Percentiles rank a stretch among this genome's conserved stretches.
Conservation (phyloP, 176 grass and related monocot genomes). For the Otatea glauca region DNA sequence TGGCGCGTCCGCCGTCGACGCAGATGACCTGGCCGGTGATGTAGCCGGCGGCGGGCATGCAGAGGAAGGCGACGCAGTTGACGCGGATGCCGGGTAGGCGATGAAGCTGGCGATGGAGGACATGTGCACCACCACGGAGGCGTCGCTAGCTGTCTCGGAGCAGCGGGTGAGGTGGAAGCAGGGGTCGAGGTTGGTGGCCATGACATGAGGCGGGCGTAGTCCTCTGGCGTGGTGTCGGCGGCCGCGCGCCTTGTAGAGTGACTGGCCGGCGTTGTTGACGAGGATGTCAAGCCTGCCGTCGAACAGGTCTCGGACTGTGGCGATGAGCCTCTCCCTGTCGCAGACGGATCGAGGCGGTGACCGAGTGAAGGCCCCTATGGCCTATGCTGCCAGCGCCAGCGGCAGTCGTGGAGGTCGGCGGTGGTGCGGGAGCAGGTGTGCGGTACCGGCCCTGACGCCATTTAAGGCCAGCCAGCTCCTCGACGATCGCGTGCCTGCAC, state of each 20-base stretch:
- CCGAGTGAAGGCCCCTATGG: neutral
- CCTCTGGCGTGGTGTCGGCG: neutral
- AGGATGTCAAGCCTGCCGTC: constrained; percentile 45
- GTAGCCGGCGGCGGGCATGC: constrained; percentile 51
- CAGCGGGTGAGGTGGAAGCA: constrained; percentile 57
- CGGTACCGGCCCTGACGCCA: constrained; percentile 54
- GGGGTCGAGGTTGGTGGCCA: constrained; percentile 51
- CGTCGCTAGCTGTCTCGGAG: neutral
- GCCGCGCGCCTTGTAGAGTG: constrained; percentile 12
- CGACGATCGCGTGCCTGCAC: constrained; percentile 46
- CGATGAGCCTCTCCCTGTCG: constrained; percentile 44
- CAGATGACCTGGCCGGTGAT: constrained; percentile 57
- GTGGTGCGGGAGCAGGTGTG: constrained; percentile 51
- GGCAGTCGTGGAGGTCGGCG: constrained; percentile 41
- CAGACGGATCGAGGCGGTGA: constrained; percentile 37
- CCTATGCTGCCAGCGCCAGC: constrained; percentile 36
- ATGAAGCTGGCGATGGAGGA: constrained; percentile 41
- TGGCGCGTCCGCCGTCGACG: constrained; percentile 50
- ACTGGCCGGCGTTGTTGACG: constrained; percentile 47
- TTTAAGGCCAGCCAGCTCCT: constrained; percentile 46
- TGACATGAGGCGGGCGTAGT: constrained; percentile 44
- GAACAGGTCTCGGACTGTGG: constrained; percentile 37
- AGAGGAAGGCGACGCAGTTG: constrained; percentile 56
- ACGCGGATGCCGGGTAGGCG: constrained; percentile 46
- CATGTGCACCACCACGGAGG: constrained; percentile 41